Evolutionary conservation across 306 rosid genomes (phyloP).

Genomic region (Castanea crenata): DNA sequence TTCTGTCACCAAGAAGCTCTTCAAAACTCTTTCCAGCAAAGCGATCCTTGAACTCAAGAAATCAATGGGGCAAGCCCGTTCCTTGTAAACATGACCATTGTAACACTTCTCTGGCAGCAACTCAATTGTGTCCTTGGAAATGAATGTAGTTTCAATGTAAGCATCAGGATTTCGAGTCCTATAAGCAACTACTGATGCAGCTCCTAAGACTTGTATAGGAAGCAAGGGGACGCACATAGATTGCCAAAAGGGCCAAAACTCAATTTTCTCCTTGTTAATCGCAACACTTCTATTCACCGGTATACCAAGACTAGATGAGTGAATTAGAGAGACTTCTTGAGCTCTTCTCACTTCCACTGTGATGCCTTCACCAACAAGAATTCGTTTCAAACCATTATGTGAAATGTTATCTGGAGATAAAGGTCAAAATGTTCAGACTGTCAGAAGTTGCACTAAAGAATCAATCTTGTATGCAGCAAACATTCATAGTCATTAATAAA

Average conservation of each 20-base stretch:
- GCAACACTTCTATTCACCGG: constrained; percentile 38
- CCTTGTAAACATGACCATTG: constrained; percentile 28
- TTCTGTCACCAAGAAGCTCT: constrained; percentile 44
- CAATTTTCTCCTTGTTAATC: constrained; percentile 29
- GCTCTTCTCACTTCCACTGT: constrained; percentile 75
- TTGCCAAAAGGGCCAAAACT: constrained; percentile 49
- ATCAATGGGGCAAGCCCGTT: constrained; percentile 50
- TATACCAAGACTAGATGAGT: constrained; percentile 42
- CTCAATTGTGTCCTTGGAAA: constrained; percentile 64
- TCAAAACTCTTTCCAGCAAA: constrained; percentile 56
- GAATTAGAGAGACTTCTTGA: constrained; percentile 59
- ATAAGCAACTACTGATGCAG: constrained; percentile 64
- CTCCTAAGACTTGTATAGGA: constrained; percentile 63
- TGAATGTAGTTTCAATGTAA: constrained; percentile 34
- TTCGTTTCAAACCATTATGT: constrained; percentile 55
- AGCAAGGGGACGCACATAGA: constrained; percentile 57
- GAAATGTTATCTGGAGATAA: constrained; percentile 62
- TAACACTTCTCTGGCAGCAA: constrained; percentile 84
- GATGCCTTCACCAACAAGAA: constrained; percentile 85
- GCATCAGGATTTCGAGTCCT: constrained; percentile 54
- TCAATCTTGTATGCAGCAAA: background rate
- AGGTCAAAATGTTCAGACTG: constrained; percentile 14
- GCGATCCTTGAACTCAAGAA: constrained; percentile 51
- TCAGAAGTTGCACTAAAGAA: constrained; percentile 10
- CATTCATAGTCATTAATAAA: background rate